phyloP scores from a whole-genome alignment of 1,284 basidiomycete species.

The Ganoderma lingzhi region DNA sequence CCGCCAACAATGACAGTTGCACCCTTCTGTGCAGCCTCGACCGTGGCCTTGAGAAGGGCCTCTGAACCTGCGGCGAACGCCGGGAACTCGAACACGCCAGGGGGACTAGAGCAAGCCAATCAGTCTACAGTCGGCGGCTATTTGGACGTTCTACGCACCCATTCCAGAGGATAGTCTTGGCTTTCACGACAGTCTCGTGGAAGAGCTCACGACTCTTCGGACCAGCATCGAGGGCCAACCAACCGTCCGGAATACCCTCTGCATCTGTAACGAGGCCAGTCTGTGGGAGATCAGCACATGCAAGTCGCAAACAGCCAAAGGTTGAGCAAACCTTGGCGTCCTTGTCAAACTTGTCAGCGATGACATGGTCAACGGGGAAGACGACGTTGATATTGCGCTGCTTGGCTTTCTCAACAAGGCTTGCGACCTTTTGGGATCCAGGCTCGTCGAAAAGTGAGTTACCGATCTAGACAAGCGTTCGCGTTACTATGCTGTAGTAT shows the following conservation, averaged over 20 bases:
- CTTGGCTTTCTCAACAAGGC: constrained; percentile 93
- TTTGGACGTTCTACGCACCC: constrained; percentile 58
- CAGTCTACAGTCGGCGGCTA: constrained; percentile 4
- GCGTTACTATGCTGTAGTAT: constrained; percentile 14
- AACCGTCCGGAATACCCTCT: constrained; percentile 91
- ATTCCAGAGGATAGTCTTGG: constrained; percentile 99
- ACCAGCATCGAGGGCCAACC: constrained; percentile 96
- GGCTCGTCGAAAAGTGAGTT: constrained; percentile 94
- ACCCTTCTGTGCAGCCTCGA: constrained; percentile 89
- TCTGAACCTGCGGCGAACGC: constrained; percentile 90
- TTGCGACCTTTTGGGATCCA: constrained; percentile 89
- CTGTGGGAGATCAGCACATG: constrained; percentile 45
- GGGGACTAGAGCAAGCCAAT: constrained; percentile 64
- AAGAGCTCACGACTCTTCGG: constrained; percentile 86
- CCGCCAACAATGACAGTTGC: constrained; percentile 95
- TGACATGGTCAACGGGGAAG: constrained; percentile 96
- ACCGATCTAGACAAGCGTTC: constrained; percentile 72
- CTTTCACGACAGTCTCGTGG: constrained; percentile 81
- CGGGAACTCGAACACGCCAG: constrained; percentile 98
- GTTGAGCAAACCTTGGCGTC: constrained; percentile 73
- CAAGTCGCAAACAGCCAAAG: background rate
- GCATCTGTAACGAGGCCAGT: constrained; percentile 81
- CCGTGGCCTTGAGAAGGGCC: constrained; percentile 85
- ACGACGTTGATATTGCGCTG: constrained; percentile 94
- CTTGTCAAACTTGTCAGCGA: constrained; percentile 95